Conservation (phyloP, 169 alveolate species). For the Babesia ovis region DNA sequence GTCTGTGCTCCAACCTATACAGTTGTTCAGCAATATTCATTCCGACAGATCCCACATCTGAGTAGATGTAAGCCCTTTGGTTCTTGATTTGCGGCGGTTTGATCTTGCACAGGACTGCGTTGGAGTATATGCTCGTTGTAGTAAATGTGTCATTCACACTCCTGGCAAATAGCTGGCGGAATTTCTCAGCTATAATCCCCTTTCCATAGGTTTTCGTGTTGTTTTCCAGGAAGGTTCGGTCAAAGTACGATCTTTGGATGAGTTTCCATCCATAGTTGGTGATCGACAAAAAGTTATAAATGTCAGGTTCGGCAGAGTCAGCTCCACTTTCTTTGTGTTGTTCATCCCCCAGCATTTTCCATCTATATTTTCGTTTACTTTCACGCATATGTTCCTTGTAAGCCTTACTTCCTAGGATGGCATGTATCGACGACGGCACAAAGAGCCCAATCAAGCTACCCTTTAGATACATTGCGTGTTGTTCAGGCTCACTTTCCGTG, state of each 20-base stretch:
- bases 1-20: conserved; percentile 60
- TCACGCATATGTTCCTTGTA: conserved; percentile 16
- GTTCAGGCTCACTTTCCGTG: conserved; percentile 5
- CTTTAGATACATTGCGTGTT: conserved; percentile 42
- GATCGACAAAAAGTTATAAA: conserved; percentile 22
- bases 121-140: conserved; percentile 15
- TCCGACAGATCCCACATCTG: conserved; percentile 60
- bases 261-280: conserved; percentile 71
- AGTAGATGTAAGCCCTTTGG: background rate
- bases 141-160: background rate
- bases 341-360: background rate
- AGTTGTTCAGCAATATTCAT: conserved; percentile 69
- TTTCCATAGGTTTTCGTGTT: background rate
- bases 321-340: background rate
- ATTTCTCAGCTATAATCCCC: background rate
- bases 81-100: conserved; percentile 42
- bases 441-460: conserved; percentile 53
- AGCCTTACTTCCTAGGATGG: conserved; percentile 23
- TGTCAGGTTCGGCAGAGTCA: background rate
- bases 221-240: background rate
- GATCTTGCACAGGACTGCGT: conserved; percentile 50
- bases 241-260: conserved; percentile 25
- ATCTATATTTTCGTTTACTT: conserved; percentile 17
- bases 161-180: conserved; percentile 21
- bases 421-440: conserved; percentile 36